These are phyloP conservation scores for Fomitopsis serialis DNA, from an alignment of 768 basidiomycete genomes.

Conservation along the genomic window DNA sequence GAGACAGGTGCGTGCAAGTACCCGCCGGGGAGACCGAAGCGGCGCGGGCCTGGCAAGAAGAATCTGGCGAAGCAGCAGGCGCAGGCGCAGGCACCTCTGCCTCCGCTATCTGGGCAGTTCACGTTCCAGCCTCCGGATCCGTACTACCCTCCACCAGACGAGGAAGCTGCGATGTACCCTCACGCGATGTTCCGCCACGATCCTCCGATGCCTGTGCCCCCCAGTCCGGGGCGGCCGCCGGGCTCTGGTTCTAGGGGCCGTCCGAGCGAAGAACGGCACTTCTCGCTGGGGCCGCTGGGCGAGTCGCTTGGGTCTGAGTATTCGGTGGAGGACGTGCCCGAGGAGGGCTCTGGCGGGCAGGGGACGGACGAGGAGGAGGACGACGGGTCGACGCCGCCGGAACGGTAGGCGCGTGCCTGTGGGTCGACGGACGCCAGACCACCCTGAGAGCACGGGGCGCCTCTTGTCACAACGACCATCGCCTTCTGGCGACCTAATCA, in stretches of 20 bases:
- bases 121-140: not conserved
- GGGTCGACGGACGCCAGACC: too few species aligned
- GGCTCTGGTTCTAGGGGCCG: not conserved
- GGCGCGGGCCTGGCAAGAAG: conserved; percentile 71
- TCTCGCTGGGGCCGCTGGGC: not conserved
- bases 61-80: conserved; percentile 3
- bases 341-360: not conserved
- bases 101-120: conserved; percentile 5
- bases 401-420: not conserved
- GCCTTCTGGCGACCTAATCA: too few species aligned
- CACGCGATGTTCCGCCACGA: not conserved
- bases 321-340: not conserved
- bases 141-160: not conserved
- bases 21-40: conserved; percentile 37
- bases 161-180: not conserved
- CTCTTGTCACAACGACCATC: too few species aligned
- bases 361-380: not conserved
- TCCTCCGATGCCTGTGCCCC: not conserved
- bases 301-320: not conserved
- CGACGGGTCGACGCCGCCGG: not conserved
- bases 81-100: conserved; percentile 1
- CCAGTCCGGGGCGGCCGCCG: too few species aligned
- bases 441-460: too few species aligned
- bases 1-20: conserved; percentile 52
- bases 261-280: not conserved